These are phyloP conservation scores for Westerdykella sp. DNA, from an alignment of 2,329 filamentous ascomycete genomes.

Conservation along the genomic window DNA sequence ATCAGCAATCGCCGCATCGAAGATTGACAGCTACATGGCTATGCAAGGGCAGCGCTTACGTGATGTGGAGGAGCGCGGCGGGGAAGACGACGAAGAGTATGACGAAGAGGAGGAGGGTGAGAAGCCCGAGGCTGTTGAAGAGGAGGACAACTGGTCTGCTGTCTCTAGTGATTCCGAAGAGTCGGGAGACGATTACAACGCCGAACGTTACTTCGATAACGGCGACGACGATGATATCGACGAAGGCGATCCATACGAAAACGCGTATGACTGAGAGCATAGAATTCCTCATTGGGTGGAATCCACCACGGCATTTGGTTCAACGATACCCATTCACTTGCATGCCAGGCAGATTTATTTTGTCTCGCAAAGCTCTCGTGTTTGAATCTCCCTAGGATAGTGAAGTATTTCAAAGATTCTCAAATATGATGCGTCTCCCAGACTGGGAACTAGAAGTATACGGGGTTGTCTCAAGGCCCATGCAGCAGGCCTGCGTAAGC, in stretches of 20 bases:
- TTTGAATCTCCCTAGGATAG: too few species aligned
- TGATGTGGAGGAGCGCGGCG: conserved; percentile 42
- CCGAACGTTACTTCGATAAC: conserved; percentile 52
- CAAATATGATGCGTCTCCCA: too few species aligned
- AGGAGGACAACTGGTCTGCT: conserved; percentile 48
- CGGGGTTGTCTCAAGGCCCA: too few species aligned
- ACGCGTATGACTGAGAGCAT: conserved; percentile 26
- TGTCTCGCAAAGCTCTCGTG: too few species aligned
- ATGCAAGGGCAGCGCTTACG: conserved; percentile 39
- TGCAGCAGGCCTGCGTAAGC: too few species aligned
- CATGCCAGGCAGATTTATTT: too few species aligned
- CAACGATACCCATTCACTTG: too few species aligned
- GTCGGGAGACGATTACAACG: conserved; percentile 59
- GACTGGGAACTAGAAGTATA: too few species aligned
- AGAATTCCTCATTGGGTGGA: neutral
- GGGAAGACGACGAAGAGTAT: conserved; percentile 37
- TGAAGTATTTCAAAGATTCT: too few species aligned
- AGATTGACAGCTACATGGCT: conserved; percentile 18
- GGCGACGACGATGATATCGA: conserved; percentile 46
- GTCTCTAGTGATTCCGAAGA: conserved; percentile 59
- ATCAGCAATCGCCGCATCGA: conserved; percentile 36
- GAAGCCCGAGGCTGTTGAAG: conserved; percentile 51
- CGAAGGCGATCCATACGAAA: conserved; percentile 32
- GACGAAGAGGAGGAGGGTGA: conserved; percentile 43
- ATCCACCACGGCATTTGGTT: neutral